Evolutionary conservation across 805 yeast species (phyloP).

Genomic region (Candida incommunis): DNA sequence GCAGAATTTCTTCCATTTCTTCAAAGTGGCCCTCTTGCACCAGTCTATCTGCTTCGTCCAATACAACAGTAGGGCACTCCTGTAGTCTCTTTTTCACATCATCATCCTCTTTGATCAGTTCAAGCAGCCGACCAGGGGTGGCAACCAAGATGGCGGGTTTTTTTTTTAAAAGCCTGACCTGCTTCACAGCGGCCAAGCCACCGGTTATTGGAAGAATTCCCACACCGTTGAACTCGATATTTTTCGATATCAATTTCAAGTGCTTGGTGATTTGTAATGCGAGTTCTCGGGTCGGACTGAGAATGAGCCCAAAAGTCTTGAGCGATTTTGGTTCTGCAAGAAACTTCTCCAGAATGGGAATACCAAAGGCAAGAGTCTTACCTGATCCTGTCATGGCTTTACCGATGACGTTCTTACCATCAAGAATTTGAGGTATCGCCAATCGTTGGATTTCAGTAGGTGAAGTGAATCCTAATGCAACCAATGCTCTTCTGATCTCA

Average conservation of each 20-base stretch:
- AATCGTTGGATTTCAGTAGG: slow-evolving; percentile 80
- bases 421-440: slow-evolving; percentile 60
- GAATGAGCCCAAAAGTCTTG: slow-evolving; percentile 53
- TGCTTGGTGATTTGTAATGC: slow-evolving; percentile 90
- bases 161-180: slow-evolving; percentile 55
- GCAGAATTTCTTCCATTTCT: slow-evolving; percentile 72
- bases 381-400: slow-evolving; percentile 98
- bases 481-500: slow-evolving; percentile 44
- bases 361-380: slow-evolving; percentile 89
- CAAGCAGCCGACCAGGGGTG: slow-evolving; percentile 89
- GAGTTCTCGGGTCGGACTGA: slow-evolving; percentile 93
- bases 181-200: slow-evolving; percentile 88
- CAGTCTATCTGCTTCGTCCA: slow-evolving; percentile 94
- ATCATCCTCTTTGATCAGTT: slow-evolving; percentile 38
- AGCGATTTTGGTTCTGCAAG: slow-evolving; percentile 11
- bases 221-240: slow-evolving; percentile 29
- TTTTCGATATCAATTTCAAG: slow-evolving; percentile 33
- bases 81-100: slow-evolving; percentile 26
- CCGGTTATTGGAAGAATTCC: slow-evolving; percentile 78
- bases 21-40: slow-evolving; percentile 94
- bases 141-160: slow-evolving; percentile 78
- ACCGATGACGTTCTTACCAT: slow-evolving; percentile 76
- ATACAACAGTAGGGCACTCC: slow-evolving; percentile 38
- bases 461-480: slow-evolving; percentile 36
- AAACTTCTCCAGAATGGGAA: slow-evolving; percentile 61